Conservation (phyloP, 225 moss, liverwort and hornwort genomes). For the Marchantia polymorpha region DNA sequence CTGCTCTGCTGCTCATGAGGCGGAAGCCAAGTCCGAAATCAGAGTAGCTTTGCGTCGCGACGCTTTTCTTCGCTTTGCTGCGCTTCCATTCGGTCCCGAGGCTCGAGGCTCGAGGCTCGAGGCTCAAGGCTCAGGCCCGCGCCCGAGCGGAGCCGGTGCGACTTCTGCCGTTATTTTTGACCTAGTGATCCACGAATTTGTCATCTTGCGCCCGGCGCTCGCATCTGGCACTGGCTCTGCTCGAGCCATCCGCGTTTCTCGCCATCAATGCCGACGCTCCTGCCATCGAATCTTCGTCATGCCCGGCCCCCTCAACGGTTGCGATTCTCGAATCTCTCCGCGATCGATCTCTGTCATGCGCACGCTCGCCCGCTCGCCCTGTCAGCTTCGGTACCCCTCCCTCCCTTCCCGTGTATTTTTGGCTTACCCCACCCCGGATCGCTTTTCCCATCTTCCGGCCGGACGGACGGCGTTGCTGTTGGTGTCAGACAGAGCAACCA, state of each 20-base stretch:
- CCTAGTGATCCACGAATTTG: slow-evolving; percentile 3
- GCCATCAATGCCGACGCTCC: slow-evolving; percentile 1
- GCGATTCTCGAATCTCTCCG: not conserved
- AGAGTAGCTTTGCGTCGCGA: no score
- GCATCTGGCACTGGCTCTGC: not conserved
- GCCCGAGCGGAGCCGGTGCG: not conserved
- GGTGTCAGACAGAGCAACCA: not conserved
- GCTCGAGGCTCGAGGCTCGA: not conserved
- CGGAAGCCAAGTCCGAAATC: no score
- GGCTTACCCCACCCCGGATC: no score
- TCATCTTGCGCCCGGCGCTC: not conserved
- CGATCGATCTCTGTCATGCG: not conserved
- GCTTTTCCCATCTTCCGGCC: no score
- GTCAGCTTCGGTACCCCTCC: not conserved
- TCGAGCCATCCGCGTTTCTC: not conserved
- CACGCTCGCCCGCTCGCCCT: not conserved
- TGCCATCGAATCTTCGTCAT: not conserved
- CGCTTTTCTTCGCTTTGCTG: no score
- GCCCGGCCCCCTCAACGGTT: not conserved
- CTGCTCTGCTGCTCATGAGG: no score
- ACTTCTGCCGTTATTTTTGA: not conserved
- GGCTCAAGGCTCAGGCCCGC: no score
- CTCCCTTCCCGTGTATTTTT: no score
- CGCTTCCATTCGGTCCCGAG: no score
- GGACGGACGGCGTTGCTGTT: no score